phyloP scores from a whole-genome alignment of 257 asterid species.

The Fraxinus excelsior region DNA sequence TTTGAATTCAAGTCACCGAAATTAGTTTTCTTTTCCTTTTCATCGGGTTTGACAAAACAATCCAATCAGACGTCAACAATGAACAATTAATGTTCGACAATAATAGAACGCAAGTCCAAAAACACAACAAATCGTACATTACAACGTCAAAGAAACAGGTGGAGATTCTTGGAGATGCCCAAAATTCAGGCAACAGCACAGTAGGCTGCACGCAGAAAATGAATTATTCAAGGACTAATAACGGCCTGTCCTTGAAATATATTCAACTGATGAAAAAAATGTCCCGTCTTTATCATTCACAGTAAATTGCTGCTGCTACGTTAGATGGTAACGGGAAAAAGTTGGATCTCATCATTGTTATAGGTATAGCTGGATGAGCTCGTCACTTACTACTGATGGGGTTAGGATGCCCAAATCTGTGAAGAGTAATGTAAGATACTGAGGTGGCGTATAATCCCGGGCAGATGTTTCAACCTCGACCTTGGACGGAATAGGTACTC shows the following conservation, averaged over 20 bases:
- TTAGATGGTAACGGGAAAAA: slow-evolving; percentile 1
- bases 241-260: too few species aligned
- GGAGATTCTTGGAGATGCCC: not conserved
- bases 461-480: slow-evolving; percentile 97
- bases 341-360: slow-evolving; percentile 21
- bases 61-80: not conserved
- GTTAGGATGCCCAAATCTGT: slow-evolving; percentile 91
- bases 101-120: not conserved
- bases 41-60: not conserved
- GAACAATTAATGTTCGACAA: not conserved
- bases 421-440: slow-evolving; percentile 76
- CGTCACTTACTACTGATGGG: slow-evolving; percentile 91
- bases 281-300: too few species aligned
- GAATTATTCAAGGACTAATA: not conserved
- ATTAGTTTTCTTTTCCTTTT: not conserved
- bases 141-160: not conserved
- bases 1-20: not conserved
- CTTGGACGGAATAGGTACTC: slow-evolving; percentile 88
- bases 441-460: slow-evolving; percentile 91
- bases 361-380: slow-evolving; percentile 81
- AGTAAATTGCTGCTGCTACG: too few species aligned
- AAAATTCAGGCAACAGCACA: not conserved
- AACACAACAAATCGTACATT: too few species aligned
- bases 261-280: not conserved
- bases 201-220: not conserved